Percentiles rank a stretch among this genome's conserved stretches.
Evolutionary conservation across 106 monocot genomes (phyloP).

Genomic region (Dendrobium nobile): DNA sequence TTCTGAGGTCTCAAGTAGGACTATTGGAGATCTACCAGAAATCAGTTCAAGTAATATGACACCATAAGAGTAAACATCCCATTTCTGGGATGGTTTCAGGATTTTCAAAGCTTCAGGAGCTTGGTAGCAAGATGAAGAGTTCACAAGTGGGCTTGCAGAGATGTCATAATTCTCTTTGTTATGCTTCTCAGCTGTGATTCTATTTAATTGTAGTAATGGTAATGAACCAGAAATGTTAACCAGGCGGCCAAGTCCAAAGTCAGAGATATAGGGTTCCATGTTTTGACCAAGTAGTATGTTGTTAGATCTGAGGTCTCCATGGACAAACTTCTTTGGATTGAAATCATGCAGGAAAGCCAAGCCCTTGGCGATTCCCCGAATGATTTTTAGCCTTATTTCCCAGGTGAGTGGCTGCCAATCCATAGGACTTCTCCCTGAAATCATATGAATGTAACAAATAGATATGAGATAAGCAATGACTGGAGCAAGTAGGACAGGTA

Average conservation of each 20-base stretch:
- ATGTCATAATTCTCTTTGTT: slow-evolving; percentile 27
- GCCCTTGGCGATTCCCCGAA: slow-evolving; percentile 68
- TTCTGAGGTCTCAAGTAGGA: slow-evolving; percentile 43
- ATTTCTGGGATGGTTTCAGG: slow-evolving; percentile 84
- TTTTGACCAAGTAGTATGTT: slow-evolving; percentile 69
- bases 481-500: no score
- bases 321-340: slow-evolving; percentile 87
- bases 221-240: slow-evolving; percentile 57
- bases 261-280: slow-evolving; percentile 68
- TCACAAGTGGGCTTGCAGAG: slow-evolving; percentile 39
- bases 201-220: slow-evolving; percentile 38
- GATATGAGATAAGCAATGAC: no score
- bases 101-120: slow-evolving; percentile 74
- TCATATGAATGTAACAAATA: not conserved
- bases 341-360: slow-evolving; percentile 73
- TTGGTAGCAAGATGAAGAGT: slow-evolving; percentile 48
- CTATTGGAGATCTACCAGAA: slow-evolving; percentile 62
- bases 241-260: slow-evolving; percentile 73
- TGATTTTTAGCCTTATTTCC: slow-evolving; percentile 58
- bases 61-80: slow-evolving; percentile 85
- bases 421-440: slow-evolving; percentile 46
- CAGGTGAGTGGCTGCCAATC: slow-evolving; percentile 42
- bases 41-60: slow-evolving; percentile 77
- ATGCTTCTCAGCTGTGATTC: slow-evolving; percentile 32
- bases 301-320: slow-evolving; percentile 76